These are phyloP conservation scores for Rhizopogon vinicolor DNA, from an alignment of 768 basidiomycete species.

Conservation along the genomic window DNA sequence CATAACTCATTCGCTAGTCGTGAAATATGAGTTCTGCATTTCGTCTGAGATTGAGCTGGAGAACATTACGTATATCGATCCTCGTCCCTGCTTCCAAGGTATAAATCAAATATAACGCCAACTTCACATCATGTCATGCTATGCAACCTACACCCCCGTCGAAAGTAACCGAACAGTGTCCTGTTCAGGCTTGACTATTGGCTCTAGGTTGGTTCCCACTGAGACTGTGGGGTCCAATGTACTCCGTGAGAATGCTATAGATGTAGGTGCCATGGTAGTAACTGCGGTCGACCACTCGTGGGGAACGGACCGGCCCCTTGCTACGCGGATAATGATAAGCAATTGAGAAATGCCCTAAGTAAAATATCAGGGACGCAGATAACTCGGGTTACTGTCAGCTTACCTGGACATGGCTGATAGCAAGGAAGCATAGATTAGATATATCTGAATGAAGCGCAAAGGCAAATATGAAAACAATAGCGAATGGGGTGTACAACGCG, in stretches of 20 bases:
- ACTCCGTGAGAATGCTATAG: neutral
- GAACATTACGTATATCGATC: neutral
- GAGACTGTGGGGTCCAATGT: slow-evolving; percentile 1
- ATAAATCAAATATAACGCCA: neutral
- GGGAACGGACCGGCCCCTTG: slow-evolving; percentile 20
- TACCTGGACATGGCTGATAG: neutral
- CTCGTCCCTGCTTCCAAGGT: too few species aligned
- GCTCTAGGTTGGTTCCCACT: neutral
- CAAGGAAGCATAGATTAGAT: too few species aligned
- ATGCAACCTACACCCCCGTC: neutral
- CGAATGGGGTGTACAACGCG: slow-evolving; percentile 14
- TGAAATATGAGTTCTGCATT: too few species aligned
- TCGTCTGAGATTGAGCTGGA: too few species aligned
- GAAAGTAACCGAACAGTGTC: neutral
- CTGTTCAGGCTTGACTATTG: neutral
- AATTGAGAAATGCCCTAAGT: slow-evolving; percentile 31
- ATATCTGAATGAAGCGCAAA: slow-evolving; percentile 5
- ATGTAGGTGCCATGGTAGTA: neutral
- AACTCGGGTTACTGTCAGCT: neutral
- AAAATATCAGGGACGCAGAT: neutral
- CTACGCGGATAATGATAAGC: slow-evolving; percentile 34
- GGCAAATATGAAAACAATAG: slow-evolving; percentile 22
- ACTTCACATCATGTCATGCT: neutral
- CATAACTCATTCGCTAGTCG: too few species aligned
- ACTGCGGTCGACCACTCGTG: neutral